Conservation (phyloP, 768 basidiomycete genomes). For the Boletus insuetus region DNA sequence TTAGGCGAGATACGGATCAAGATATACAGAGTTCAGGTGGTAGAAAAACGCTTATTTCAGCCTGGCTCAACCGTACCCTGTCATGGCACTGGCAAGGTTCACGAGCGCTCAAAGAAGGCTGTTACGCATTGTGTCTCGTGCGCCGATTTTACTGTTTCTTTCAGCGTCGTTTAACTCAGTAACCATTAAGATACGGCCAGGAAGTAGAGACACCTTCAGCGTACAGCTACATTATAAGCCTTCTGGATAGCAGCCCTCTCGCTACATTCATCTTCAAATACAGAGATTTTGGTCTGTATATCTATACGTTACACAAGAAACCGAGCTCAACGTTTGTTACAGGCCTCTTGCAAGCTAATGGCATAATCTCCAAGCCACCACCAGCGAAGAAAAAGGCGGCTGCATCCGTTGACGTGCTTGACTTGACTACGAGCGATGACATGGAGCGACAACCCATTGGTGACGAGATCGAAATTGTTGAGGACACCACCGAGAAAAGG, state of each 20-base stretch:
- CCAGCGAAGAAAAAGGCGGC: not conserved
- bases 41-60: accelerated
- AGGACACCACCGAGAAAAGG: not conserved
- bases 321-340: not conserved
- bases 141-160: conserved; percentile 1
- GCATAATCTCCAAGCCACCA: conserved; percentile 21
- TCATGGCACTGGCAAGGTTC: conserved; percentile 24
- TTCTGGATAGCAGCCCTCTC: conserved; percentile 20
- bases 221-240: not conserved
- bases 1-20: conserved; percentile 22
- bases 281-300: conserved; percentile 25
- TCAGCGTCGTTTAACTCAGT: not conserved
- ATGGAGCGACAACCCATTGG: conserved; percentile 9
- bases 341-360: conserved; percentile 30
- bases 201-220: conserved; percentile 2
- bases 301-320: not conserved
- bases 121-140: conserved; percentile 29
- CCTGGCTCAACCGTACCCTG: not conserved
- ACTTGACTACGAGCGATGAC: conserved; percentile 14
- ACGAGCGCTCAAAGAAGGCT: conserved; percentile 33
- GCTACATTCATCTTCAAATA: conserved; percentile 32
- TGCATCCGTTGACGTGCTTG: conserved; percentile 16
- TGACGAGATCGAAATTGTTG: conserved; percentile 9
- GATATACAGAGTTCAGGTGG: conserved; percentile 4
- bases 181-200: conserved; percentile 21